Evolutionary conservation across 2,329 filamentous ascomycete genomes (phyloP).

Genomic region (Fonsecaea monophora): DNA sequence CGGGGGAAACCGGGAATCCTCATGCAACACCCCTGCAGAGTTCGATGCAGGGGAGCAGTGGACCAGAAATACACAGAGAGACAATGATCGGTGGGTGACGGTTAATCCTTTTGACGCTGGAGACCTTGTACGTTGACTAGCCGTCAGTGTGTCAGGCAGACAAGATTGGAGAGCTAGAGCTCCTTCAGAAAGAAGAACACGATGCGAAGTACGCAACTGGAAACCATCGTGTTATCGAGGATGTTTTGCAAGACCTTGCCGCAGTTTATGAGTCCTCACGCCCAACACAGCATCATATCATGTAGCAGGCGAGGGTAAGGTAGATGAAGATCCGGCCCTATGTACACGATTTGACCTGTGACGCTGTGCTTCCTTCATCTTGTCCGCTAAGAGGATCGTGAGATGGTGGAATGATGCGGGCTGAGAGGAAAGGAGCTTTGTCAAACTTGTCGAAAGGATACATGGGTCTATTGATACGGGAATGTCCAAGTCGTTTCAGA

Average conservation of each 20-base stretch:
- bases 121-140: not conserved
- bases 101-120: not conserved
- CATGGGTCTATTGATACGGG: conserved; percentile 17
- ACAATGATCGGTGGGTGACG: not conserved
- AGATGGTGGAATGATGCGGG: conserved; percentile 11
- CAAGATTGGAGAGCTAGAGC: not conserved
- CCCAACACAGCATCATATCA: not conserved
- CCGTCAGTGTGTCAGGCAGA: not conserved
- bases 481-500: conserved; percentile 14
- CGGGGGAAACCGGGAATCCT: conserved; percentile 12
- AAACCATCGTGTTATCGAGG: not conserved
- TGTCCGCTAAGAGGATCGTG: not conserved
- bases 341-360: not conserved
- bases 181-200: not conserved
- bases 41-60: not conserved
- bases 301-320: not conserved
- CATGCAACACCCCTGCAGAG: not conserved
- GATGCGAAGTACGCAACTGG: not conserved
- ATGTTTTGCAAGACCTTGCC: not conserved
- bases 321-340: not conserved
- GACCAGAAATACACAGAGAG: not conserved
- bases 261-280: not conserved
- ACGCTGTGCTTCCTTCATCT: not conserved
- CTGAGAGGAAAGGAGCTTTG: not conserved
- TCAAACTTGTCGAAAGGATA: conserved; percentile 15